Base-by-base conservation (phyloP, 129 eudicot genomes). In the Centella asiatica region DNA sequence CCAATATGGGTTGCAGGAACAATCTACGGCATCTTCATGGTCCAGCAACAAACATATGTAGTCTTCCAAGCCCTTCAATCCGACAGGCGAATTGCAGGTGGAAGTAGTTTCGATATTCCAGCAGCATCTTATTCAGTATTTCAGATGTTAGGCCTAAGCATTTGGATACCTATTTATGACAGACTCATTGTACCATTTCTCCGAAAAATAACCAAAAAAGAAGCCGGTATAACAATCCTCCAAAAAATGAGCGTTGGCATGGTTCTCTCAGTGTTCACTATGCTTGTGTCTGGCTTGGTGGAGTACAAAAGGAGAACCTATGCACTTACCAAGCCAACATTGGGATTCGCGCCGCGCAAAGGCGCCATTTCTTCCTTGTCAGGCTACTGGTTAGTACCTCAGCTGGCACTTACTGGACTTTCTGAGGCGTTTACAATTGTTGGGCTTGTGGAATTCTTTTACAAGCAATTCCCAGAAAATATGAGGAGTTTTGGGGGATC, bases 11-110 rank as follows among this genome's bases (percentile, higher is more conserved):
- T 15, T 56, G 51, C 39, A 18, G 40, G 63, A 17, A 28, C 11
- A 8, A 28, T 67, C 40, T 67, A 40, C 52, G 37, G 1, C 24
- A 42, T 53, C 18, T 4, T 53, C 13, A 18, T 37, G 6, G 28
- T 18, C 24, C 62, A 53, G 12, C 61, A 39, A 33, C 36, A 40
- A 26, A 44, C 27, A 0, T 67, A 34, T 19, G 60, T 20, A 52
- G 65, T 68, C 22, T 68, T 54, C 27, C 73, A 68, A 45, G 73
- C 73, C 65, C 55, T 68, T n/a, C 62, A 67, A 53, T 50, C 62
- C 3, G 71, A 67, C 19, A 34, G 71, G 15, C 60, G 27, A 26
- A 6, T 42, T 1, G 61, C 37, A 3, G 12, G 24, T 8, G 34
- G 36, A 44, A 53, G n/a, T n/a, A n/a, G 46, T 9, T 52, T 53